Evolutionary conservation across 306 rosid genomes (phyloP), one percentile per base, ranked within the genome.

Genomic region (Adenanthera pavonina): DNA sequence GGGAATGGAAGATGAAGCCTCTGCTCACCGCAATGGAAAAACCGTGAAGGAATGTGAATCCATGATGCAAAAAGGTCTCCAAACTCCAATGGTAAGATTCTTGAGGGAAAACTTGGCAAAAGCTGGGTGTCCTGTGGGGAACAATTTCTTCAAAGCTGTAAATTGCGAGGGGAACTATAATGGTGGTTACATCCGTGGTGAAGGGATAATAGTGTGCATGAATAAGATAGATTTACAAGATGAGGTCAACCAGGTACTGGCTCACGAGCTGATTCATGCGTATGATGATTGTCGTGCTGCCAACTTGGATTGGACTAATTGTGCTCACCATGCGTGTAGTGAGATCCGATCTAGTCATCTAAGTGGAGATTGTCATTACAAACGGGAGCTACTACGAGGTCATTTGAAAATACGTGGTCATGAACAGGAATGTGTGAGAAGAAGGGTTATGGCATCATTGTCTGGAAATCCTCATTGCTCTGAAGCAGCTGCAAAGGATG

Each of bases 311-410:
- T 93, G 99, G 99, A 70, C 88, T 62, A 85, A 89, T 72, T 93
- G 99, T 80, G 95, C 97, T 73, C 97, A 95, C 89, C 97, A 91
- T 82, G 97, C 99, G 82, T 95, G 99, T 78, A 93, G 97, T 15
- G 97, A 93, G 97, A 90, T 95, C 81, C 89, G 97, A 76, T 92
- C 99, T 53, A 91, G 88, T 69, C 97, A 95, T 92, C 85, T 95
- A 36, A 95, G 97, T 64, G 99, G 99, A 76, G 94, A 93, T 82
- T 95, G 99, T 81, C 99, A 93, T 91, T 93, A 79, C 78, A 93
- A 95, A 78, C 85, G 95, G 80, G 97, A 95, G 83, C 81, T 95
- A 38, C 78, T 95, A 71, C 86, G 92, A 69, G 92, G 97, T 75
- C 78, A 65, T 79, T 2, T 88, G 76, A 93, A 88, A 65, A 56